phyloP scores from a whole-genome alignment of 2,329 filamentous ascomycete genomes.

The Phaeosphaeriaceae sp. region DNA sequence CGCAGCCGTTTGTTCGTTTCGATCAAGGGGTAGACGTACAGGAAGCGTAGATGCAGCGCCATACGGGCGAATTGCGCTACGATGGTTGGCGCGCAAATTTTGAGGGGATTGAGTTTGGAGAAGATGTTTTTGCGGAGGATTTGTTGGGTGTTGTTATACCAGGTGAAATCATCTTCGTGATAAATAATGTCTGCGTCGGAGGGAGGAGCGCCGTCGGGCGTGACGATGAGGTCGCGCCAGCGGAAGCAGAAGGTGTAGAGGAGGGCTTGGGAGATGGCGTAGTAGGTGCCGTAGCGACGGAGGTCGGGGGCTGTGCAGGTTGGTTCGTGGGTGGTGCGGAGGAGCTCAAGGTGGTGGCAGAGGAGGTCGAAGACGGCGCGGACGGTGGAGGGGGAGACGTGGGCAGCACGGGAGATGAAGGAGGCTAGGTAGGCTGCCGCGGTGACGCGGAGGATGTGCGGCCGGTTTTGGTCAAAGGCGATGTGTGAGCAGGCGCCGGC shows the following conservation, averaged over 20 bases:
- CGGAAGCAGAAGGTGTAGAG: constrained; percentile 98
- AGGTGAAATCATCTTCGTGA: constrained; percentile 75
- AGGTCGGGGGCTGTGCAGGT: constrained; percentile 84
- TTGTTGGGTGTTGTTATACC: constrained; percentile 76
- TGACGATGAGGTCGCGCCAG: constrained; percentile 85
- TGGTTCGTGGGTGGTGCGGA: constrained; percentile 74
- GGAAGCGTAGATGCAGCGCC: constrained; percentile 81
- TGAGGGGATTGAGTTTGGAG: constrained; percentile 90
- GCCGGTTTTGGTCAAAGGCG: constrained; percentile 67
- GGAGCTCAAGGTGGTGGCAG: constrained; percentile 75
- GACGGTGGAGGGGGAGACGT: constrained; percentile 77
- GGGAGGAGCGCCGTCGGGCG: constrained; percentile 52
- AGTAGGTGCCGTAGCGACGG: constrained; percentile 82
- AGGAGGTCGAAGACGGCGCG: constrained; percentile 82
- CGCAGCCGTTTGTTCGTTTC: constrained; percentile 92
- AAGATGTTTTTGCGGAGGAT: constrained; percentile 79
- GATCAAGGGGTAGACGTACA: constrained; percentile 87
- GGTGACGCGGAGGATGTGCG: constrained; percentile 77
- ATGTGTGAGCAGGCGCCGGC: constrained; percentile 77
- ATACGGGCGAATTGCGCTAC: constrained; percentile 91
- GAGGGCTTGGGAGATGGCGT: constrained; percentile 84
- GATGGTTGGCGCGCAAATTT: constrained; percentile 89
- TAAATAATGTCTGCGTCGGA: constrained; percentile 62
- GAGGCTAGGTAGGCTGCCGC: constrained; percentile 92
- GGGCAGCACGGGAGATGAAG: constrained; percentile 88